Evolutionary conservation across 768 basidiomycete genomes (phyloP).

Genomic region (Suillus discolor): DNA sequence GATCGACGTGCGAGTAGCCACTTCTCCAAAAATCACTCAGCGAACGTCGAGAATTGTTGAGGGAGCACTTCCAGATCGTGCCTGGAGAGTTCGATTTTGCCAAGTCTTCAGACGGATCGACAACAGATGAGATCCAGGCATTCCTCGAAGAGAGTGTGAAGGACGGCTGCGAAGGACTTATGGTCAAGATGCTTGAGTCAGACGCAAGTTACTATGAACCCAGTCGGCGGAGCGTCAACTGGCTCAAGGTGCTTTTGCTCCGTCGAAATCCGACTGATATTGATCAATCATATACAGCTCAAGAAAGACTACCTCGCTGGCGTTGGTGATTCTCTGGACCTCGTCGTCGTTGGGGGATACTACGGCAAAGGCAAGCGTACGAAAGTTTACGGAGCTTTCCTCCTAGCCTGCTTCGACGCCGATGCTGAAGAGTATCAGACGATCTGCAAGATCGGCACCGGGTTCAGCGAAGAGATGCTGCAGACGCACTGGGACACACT

Average conservation of each 20-base stretch:
- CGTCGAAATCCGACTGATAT: neutral
- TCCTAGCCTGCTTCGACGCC: conserved; percentile 94
- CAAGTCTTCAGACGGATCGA: conserved; percentile 85
- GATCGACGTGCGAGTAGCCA: conserved; percentile 50
- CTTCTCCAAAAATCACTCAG: conserved; percentile 74
- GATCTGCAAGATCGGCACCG: conserved; percentile 99
- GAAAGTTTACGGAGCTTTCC: conserved; percentile 96
- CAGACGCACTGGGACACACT: conserved; percentile 80
- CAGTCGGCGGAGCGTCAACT: conserved; percentile 92
- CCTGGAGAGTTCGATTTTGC: conserved; percentile 94
- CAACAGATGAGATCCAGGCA: conserved; percentile 89
- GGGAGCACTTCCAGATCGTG: conserved; percentile 78
- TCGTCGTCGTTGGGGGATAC: conserved; percentile 97
- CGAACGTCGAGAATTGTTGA: conserved; percentile 77
- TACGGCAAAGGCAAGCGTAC: conserved; percentile 98
- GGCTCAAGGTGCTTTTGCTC: conserved; percentile 78
- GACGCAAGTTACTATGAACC: conserved; percentile 95
- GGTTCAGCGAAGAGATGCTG: conserved; percentile 92
- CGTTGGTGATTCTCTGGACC: conserved; percentile 94
- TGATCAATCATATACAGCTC: conserved; percentile 52
- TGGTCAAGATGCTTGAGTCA: conserved; percentile 98
- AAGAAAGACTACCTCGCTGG: conserved; percentile 99
- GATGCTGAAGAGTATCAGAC: conserved; percentile 96
- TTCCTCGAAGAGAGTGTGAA: conserved; percentile 98
- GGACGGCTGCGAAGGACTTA: conserved; percentile 97